phyloP scores from a whole-genome alignment of 805 yeast genomes.

The Ogataea zsoltii region DNA sequence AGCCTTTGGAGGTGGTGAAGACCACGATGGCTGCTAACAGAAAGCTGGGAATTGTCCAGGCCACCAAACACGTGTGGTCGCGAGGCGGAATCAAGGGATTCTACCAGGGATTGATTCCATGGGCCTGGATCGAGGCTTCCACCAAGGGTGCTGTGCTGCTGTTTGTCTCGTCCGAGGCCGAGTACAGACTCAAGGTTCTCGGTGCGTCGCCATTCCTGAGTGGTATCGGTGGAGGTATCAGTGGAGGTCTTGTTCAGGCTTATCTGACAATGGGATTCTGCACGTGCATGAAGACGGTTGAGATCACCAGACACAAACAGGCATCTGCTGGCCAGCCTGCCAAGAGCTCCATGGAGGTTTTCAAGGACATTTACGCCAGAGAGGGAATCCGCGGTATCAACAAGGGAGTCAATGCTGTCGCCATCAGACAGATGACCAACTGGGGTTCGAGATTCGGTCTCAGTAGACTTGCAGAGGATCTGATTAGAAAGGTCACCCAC shows the following conservation, averaged over 20 bases:
- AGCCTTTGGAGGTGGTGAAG: slow-evolving; percentile 93
- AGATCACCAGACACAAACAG: slow-evolving; percentile 88
- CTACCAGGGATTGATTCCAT: slow-evolving; percentile 96
- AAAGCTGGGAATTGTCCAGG: slow-evolving; percentile 61
- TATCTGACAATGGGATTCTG: slow-evolving; percentile 97
- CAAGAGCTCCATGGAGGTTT: slow-evolving; percentile 80
- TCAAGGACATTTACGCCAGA: slow-evolving; percentile 74
- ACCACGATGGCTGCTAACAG: slow-evolving; percentile 99
- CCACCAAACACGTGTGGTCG: slow-evolving; percentile 78
- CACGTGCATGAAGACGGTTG: slow-evolving; percentile 98
- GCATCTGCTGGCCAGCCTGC: slow-evolving; percentile 63
- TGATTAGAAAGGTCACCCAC: slow-evolving; percentile 65
- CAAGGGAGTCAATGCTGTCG: slow-evolving; percentile 98
- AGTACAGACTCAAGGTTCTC: slow-evolving; percentile 64
- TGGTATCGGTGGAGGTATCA: slow-evolving; percentile 94
- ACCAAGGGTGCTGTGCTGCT: slow-evolving; percentile 96
- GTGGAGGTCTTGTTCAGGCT: slow-evolving; percentile 96
- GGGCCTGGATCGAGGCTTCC: slow-evolving; percentile 99
- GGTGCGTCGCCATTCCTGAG: slow-evolving; percentile 74
- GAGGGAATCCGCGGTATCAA: slow-evolving; percentile 96
- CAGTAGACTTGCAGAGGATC: slow-evolving; percentile 87
- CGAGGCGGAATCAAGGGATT: slow-evolving; percentile 93
- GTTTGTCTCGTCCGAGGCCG: slow-evolving; percentile 91
- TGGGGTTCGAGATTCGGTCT: slow-evolving; percentile 99
- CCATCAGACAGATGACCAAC: slow-evolving; percentile 97